These are phyloP conservation scores for Melanogaster broomeanus DNA, from an alignment of 768 basidiomycete species.

Conservation along the genomic window DNA sequence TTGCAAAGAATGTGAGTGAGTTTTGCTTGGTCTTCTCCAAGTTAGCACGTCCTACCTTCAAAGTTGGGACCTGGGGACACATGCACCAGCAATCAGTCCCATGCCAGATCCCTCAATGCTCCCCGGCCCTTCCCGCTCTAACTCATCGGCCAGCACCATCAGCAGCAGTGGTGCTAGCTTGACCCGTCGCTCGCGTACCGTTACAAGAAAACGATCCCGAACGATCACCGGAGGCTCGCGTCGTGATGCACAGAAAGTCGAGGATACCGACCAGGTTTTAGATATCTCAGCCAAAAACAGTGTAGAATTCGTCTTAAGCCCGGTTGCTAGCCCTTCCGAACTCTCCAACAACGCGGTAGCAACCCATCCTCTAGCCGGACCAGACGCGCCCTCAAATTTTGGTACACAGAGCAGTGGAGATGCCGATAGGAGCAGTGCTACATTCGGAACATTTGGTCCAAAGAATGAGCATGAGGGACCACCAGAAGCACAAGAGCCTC, in stretches of 20 bases:
- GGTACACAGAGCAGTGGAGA: constrained; percentile 10
- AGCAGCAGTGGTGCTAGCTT: constrained; percentile 52
- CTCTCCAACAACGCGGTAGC: constrained; percentile 6
- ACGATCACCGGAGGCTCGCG: constrained; percentile 43
- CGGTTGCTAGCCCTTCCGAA: constrained; percentile 10
- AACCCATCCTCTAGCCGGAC: constrained; percentile 14
- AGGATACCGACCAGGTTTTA: constrained; percentile 21
- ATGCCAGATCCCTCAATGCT: constrained; percentile 33
- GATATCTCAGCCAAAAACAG: constrained; percentile 32
- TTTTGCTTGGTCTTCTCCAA: constrained; percentile 21
- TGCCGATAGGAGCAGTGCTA: constrained; percentile 25
- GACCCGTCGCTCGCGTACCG: constrained; percentile 47
- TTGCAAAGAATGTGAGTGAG: constrained; percentile 6
- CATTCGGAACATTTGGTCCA: constrained; percentile 27
- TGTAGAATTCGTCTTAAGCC: constrained; percentile 1
- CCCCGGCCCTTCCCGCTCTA: constrained; percentile 35
- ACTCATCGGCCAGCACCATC: constrained; percentile 40
- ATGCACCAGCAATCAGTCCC: constrained; percentile 20
- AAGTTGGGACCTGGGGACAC: constrained; percentile 21
- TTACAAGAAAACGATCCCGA: constrained; percentile 54
- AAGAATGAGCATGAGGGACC: constrained; percentile 13
- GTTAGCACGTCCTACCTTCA: constrained; percentile 12
- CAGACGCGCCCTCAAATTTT: constrained; percentile 9
- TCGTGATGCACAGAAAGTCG: constrained; percentile 17
- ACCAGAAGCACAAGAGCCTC: not conserved